phyloP scores from a whole-genome alignment of 2,329 filamentous ascomycete genomes.

The Neobulgaria alba region DNA sequence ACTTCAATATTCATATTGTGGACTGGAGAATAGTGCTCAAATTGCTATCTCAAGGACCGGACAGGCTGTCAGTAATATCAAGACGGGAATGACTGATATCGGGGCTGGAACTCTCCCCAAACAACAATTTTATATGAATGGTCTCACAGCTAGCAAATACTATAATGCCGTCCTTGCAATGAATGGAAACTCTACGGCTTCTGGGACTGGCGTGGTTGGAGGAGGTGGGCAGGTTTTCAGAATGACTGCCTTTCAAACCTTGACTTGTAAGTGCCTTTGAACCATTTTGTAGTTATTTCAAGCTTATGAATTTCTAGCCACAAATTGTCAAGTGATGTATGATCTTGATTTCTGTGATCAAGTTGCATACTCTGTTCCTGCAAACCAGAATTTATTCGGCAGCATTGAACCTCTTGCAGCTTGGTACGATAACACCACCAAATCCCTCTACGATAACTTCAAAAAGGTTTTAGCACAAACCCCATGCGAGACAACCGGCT shows the following conservation, averaged over 20 bases:
- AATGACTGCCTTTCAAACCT: constrained; percentile 67
- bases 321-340: constrained; percentile 78
- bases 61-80: constrained; percentile 37
- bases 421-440: constrained; percentile 73
- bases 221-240: constrained; percentile 72
- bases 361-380: constrained; percentile 84
- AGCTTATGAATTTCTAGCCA: constrained; percentile 39
- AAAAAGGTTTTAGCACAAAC: constrained; percentile 74
- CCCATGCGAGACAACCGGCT: constrained; percentile 67
- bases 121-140: constrained; percentile 78
- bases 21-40: constrained; percentile 57
- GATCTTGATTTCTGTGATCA: constrained; percentile 84
- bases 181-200: constrained; percentile 44
- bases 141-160: constrained; percentile 60
- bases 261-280: constrained; percentile 49
- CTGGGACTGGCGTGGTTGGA: constrained; percentile 46
- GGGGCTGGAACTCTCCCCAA: constrained; percentile 62
- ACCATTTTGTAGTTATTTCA: neutral
- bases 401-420: constrained; percentile 52
- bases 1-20: constrained; percentile 74
- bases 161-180: constrained; percentile 70
- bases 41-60: constrained; percentile 49
- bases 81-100: constrained; percentile 59
- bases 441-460: constrained; percentile 65
- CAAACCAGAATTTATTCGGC: constrained; percentile 57